Conservation (phyloP, 352 stramenopile species). For the Albugo candida region DNA sequence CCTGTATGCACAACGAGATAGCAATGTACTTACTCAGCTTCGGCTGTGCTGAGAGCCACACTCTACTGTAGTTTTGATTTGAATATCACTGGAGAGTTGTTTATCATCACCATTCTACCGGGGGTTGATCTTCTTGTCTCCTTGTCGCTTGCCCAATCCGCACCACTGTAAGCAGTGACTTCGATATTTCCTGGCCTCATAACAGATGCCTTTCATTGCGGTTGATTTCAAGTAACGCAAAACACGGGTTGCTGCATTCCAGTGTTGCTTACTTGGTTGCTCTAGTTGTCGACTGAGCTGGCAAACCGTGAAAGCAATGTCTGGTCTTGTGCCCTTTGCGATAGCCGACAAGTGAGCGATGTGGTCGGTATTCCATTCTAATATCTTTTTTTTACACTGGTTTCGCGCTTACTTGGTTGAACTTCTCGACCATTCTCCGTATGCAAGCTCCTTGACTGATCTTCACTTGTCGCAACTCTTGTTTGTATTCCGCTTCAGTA, state of each 20-base stretch:
- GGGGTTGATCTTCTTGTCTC: constrained; percentile 7
- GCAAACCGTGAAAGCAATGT: neutral
- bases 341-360: neutral
- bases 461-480: constrained; percentile 1
- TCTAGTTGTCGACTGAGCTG: neutral
- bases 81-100: constrained; percentile 7
- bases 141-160: constrained; percentile 8
- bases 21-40: constrained; percentile 14
- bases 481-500: constrained; percentile 10
- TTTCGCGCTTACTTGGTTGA: neutral
- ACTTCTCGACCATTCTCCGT: constrained; percentile 2
- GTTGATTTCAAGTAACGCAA: neutral
- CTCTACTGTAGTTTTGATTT: constrained; percentile 9
- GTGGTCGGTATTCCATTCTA: too few relatives aligned
- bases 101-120: constrained; percentile 8
- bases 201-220: constrained; percentile 2
- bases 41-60: constrained; percentile 7
- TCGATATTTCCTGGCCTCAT: neutral
- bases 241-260: neutral
- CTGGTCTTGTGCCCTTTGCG: neutral
- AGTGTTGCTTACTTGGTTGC: neutral
- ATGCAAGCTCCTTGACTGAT: constrained; percentile 12
- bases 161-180: constrained; percentile 5
- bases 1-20: constrained; percentile 6
- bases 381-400: neutral